A percentile compares a stretch with the other conserved stretches of the same genome.
Conservation (phyloP, 306 rosid species). For the Inga leiocalycina region DNA sequence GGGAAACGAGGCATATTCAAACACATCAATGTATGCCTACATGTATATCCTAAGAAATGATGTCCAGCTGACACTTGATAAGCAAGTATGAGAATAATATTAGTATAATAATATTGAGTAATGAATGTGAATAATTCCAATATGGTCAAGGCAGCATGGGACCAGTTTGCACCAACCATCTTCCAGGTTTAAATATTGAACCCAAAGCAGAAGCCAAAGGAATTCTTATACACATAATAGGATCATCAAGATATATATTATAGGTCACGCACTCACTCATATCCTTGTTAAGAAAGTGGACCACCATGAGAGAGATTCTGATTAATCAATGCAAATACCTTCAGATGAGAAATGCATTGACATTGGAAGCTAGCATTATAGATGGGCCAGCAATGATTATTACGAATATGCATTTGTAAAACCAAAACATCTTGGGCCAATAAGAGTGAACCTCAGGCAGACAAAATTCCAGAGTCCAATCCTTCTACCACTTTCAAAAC, state of each 20-base stretch:
- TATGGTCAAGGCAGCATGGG: slow-evolving; percentile 1
- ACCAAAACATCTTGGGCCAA: slow-evolving; percentile 21
- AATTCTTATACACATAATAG: neutral
- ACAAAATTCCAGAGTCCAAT: slow-evolving; percentile 19
- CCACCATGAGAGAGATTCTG: slow-evolving; percentile 21
- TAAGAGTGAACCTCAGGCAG: neutral
- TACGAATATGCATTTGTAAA: slow-evolving; percentile 2
- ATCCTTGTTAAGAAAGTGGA: slow-evolving; percentile 30
- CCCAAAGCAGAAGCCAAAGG: neutral
- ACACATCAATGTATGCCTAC: neutral
- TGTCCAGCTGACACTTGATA: slow-evolving; percentile 4
- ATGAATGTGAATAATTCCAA: neutral
- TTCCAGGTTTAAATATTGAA: slow-evolving; percentile 1
- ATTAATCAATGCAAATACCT: slow-evolving; percentile 15
- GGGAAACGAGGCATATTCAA: neutral
- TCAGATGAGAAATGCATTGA: slow-evolving; percentile 15
- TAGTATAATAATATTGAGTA: neutral
- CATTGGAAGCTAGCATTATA: slow-evolving; percentile 21
- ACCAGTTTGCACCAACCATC: neutral
- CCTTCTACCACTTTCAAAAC: neutral
- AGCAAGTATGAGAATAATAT: neutral
- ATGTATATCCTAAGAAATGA: neutral
- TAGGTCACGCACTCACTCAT: slow-evolving; percentile 16
- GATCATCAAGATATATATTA: slow-evolving; percentile 3
- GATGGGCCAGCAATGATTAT: slow-evolving; percentile 37